Evolutionary conservation across 2,329 filamentous ascomycete species (phyloP).

Genomic region (Clonostachys rhizophaga): DNA sequence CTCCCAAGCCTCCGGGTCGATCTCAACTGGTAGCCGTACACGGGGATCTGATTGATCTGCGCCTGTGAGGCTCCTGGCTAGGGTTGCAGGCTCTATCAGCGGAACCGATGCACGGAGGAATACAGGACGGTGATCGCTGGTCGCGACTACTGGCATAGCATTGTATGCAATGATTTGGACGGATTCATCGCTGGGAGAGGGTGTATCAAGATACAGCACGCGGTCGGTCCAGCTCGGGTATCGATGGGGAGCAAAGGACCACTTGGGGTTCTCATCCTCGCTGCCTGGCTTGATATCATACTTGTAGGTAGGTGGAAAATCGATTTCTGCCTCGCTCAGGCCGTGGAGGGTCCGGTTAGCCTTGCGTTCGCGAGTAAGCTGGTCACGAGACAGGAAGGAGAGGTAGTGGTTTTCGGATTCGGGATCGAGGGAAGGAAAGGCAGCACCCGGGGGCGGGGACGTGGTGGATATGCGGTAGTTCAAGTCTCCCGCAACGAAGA

Average conservation of each 20-base stretch:
- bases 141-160: slow-evolving; percentile 72
- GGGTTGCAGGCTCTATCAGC: slow-evolving; percentile 31
- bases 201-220: slow-evolving; percentile 70
- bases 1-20: slow-evolving; percentile 51
- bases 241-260: slow-evolving; percentile 75
- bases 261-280: slow-evolving; percentile 39
- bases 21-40: slow-evolving; percentile 39
- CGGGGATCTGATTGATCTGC: slow-evolving; percentile 30
- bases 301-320: slow-evolving; percentile 93
- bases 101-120: slow-evolving; percentile 67
- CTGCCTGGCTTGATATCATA: slow-evolving; percentile 45
- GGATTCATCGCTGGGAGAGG: slow-evolving; percentile 34
- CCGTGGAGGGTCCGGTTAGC: slow-evolving; percentile 73
- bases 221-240: slow-evolving; percentile 95
- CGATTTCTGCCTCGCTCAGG: slow-evolving; percentile 67
- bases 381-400: slow-evolving; percentile 68
- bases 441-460: slow-evolving; percentile 55
- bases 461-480: slow-evolving; percentile 84
- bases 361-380: slow-evolving; percentile 67
- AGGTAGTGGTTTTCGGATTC: slow-evolving; percentile 58
- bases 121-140: slow-evolving; percentile 85
- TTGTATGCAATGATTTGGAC: slow-evolving; percentile 63
- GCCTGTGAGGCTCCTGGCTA: slow-evolving; percentile 10
- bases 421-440: slow-evolving; percentile 55
- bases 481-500: slow-evolving; percentile 87